A percentile compares a stretch with the other conserved stretches of the same genome.
Evolutionary conservation across 331 rosid genomes (phyloP).

Genomic region (Erythrophleum ivorense): DNA sequence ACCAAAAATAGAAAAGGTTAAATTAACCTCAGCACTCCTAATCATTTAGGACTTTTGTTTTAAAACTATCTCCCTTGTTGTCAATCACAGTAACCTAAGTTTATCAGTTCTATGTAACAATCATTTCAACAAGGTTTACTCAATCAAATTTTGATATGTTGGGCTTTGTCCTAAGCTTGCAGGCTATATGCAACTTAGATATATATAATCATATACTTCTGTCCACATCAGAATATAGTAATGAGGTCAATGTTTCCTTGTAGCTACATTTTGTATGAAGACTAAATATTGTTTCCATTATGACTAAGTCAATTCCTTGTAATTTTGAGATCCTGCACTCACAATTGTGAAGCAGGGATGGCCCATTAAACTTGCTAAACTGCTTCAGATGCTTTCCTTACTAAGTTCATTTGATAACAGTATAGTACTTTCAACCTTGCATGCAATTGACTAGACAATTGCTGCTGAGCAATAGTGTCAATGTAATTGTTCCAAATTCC

Average conservation of each 20-base stretch:
- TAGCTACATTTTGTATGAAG: neutral
- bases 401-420: neutral
- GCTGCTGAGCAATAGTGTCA: neutral
- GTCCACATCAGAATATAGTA: neutral
- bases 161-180: neutral
- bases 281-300: constrained; percentile 7
- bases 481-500: constrained; percentile 2
- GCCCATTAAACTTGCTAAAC: constrained; percentile 13
- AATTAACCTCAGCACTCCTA: neutral
- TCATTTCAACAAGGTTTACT: neutral
- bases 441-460: neutral
- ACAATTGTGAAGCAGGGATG: neutral
- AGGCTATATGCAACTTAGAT: neutral
- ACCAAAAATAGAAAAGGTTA: neutral
- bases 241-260: neutral
- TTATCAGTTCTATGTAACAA: neutral
- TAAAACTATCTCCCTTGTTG: neutral
- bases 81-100: neutral
- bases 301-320: neutral
- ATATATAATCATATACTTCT: neutral
- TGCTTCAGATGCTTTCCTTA: constrained; percentile 20
- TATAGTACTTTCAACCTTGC: constrained; percentile 9
- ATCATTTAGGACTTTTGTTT: neutral
- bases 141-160: neutral
- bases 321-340: constrained; percentile 13